phyloP scores from a whole-genome alignment of 371 early-diverging fungal genomes.

The Circinella umbellata region DNA sequence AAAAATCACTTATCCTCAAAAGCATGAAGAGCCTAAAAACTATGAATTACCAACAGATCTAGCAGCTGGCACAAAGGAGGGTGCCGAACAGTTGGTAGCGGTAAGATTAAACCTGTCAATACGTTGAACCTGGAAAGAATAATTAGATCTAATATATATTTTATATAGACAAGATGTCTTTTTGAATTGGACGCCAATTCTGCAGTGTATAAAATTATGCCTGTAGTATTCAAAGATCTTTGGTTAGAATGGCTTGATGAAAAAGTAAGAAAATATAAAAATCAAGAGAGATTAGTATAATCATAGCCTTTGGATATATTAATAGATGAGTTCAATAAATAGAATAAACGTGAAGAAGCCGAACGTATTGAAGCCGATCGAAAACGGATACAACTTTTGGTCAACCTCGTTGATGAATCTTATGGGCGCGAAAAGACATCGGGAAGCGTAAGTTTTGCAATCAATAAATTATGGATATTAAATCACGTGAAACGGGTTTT shows the following conservation, averaged over 20 bases:
- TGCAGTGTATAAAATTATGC: constrained; percentile 63
- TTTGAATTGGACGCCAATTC: constrained; percentile 51
- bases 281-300: background rate
- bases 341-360: constrained; percentile 33
- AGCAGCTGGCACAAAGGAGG: constrained; percentile 20
- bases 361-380: constrained; percentile 29
- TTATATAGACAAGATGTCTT: constrained; percentile 48
- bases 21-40: background rate
- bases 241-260: constrained; percentile 64
- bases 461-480: no score
- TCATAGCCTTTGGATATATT: background rate
- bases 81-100: constrained; percentile 67
- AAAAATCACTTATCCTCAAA: constrained; percentile 14
- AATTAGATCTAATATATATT: background rate
- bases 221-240: constrained; percentile 65
- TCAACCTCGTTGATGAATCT: constrained; percentile 29
- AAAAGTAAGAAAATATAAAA: constrained; percentile 36
- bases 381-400: constrained; percentile 33
- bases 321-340: background rate
- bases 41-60: constrained; percentile 25
- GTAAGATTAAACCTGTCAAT: constrained; percentile 21
- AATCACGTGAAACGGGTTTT: background rate
- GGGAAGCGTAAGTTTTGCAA: constrained; percentile 15
- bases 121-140: no score
- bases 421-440: background rate